Conservation (phyloP, 306 rosid genomes). For the Cucurbita pepo region DNA sequence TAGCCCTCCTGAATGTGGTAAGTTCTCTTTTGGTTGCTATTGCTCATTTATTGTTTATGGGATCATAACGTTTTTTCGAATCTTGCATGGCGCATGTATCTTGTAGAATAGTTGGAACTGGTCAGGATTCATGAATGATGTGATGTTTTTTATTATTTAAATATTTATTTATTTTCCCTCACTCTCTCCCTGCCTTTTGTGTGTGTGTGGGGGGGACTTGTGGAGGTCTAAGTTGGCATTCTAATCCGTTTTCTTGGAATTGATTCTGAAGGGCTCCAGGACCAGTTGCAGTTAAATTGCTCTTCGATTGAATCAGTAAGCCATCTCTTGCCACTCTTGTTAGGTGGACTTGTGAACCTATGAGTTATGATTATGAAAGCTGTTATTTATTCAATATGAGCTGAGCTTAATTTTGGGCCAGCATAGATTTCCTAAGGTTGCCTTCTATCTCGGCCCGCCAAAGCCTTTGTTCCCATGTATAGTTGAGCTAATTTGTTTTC, state of each 20-base stretch:
- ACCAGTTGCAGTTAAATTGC: conserved; percentile 10
- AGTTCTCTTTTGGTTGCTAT: conserved; percentile 2
- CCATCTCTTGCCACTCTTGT: neutral
- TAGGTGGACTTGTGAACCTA: neutral
- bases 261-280: neutral
- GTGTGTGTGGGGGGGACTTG: neutral
- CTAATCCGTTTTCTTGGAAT: neutral
- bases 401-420: neutral
- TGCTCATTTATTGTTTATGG: neutral
- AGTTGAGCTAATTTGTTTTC: neutral
- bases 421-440: neutral
- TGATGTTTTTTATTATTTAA: neutral
- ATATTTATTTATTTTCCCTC: neutral
- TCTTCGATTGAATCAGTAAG: conserved; percentile 13
- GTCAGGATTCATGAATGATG: neutral
- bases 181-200: neutral
- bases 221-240: neutral
- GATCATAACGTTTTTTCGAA: neutral
- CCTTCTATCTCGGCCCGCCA: neutral
- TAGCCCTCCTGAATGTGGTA: conserved; percentile 7
- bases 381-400: neutral
- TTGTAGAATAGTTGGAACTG: neutral
- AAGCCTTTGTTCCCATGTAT: neutral
- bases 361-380: neutral
- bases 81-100: neutral